Percentiles rank a stretch among this genome's conserved stretches.
phyloP scores from a whole-genome alignment of 768 basidiomycete species.

The Scleroderma bovista region DNA sequence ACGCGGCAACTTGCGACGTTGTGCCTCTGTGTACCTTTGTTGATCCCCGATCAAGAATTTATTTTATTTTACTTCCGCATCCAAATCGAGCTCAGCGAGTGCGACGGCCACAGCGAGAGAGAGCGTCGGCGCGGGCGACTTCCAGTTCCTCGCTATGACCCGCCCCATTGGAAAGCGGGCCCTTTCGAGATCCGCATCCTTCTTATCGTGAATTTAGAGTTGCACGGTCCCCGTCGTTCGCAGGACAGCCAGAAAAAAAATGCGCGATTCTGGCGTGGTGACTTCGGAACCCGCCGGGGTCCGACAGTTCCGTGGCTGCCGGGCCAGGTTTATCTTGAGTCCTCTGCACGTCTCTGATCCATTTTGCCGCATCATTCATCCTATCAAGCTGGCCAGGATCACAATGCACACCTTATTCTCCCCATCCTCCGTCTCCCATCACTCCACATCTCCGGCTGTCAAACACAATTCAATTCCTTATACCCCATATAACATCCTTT shows the following conservation, averaged over 20 bases:
- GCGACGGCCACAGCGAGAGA: too few species aligned
- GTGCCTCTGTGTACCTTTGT: constrained; percentile 37
- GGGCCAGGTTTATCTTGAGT: constrained; percentile 10
- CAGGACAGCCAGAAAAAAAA: not conserved
- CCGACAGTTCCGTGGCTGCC: constrained; percentile 10
- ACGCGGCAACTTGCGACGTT: constrained; percentile 25
- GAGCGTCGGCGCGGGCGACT: too few species aligned
- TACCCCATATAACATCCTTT: not conserved
- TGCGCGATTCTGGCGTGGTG: constrained; percentile 5
- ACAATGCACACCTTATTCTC: not conserved
- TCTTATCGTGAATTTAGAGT: too few species aligned
- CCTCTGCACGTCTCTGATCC: too few species aligned
- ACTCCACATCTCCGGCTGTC: not conserved
- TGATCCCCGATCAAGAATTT: constrained; percentile 61
- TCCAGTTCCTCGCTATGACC: too few species aligned
- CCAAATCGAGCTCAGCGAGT: constrained; percentile 26
- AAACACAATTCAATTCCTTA: not conserved
- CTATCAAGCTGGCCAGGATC: not conserved
- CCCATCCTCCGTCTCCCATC: not conserved
- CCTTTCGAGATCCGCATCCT: too few species aligned
- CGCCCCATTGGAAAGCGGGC: too few species aligned
- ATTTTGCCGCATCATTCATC: too few species aligned
- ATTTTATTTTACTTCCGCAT: constrained; percentile 31
- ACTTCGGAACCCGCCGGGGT: constrained; percentile 5
- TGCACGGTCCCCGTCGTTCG: too few species aligned